Evolutionary conservation across 139 green algal species (phyloP).

Genomic region (Chlorella sp.): DNA sequence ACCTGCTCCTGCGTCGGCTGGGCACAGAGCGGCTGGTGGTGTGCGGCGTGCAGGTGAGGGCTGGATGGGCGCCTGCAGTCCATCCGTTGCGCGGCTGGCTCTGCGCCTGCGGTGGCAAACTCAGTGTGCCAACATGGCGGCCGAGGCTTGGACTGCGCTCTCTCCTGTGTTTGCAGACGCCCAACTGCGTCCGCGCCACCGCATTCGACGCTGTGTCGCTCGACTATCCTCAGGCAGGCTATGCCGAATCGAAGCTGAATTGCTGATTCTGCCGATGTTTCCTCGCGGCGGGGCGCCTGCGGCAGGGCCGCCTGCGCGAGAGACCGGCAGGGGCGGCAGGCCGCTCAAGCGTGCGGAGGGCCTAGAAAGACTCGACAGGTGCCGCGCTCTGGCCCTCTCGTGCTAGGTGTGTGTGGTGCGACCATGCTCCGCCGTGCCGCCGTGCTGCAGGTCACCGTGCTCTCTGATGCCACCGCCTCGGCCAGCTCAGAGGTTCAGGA

Average conservation of each 20-base stretch:
- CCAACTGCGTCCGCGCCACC: conserved; percentile 80
- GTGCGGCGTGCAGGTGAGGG: conserved; percentile 57
- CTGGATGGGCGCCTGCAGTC: too few relatives aligned
- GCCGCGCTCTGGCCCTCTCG: not conserved
- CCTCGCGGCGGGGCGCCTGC: too few relatives aligned
- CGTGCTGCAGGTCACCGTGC: conserved; percentile 43
- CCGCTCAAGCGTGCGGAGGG: not conserved
- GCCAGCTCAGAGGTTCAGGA: conserved; percentile 51
- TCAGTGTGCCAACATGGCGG: too few relatives aligned
- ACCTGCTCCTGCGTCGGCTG: conserved; percentile 56
- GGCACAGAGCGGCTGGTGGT: conserved; percentile 31
- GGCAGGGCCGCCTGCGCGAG: not conserved
- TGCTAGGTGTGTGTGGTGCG: not conserved
- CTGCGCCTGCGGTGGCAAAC: too few relatives aligned
- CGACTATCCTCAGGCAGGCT: conserved; percentile 55
- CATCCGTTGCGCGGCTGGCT: too few relatives aligned
- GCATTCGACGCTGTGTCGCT: conserved; percentile 70
- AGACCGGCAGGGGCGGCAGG: not conserved
- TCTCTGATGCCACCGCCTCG: conserved; percentile 66
- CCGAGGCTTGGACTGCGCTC: too few relatives aligned
- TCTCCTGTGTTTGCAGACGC: too few relatives aligned
- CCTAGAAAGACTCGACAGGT: not conserved
- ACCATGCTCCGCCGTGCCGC: not conserved
- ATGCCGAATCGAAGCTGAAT: too few relatives aligned
- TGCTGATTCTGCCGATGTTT: not conserved